Evolutionary conservation across 2,329 filamentous ascomycete genomes (phyloP).

Genomic region (Colletotrichum noveboracense): DNA sequence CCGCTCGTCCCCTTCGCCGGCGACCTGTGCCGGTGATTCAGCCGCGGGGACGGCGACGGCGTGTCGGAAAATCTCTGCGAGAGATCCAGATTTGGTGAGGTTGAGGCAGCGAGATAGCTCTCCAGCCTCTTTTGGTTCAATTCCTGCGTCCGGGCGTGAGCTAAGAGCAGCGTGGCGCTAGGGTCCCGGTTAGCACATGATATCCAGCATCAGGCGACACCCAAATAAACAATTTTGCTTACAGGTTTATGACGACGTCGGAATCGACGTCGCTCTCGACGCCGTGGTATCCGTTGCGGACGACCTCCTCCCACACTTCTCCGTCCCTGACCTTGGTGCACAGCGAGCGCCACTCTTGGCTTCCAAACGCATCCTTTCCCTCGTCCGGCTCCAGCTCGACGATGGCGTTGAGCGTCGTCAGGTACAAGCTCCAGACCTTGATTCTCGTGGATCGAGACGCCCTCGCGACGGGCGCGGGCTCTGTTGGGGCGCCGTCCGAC

Average conservation of each 20-base stretch:
- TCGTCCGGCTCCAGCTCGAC: constrained; percentile 89
- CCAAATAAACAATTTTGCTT: constrained; percentile 35
- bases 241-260: constrained; percentile 92
- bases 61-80: constrained; percentile 63
- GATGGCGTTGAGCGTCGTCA: constrained; percentile 91
- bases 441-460: constrained; percentile 84
- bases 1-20: constrained; percentile 61
- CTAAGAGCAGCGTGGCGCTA: constrained; percentile 87
- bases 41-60: constrained; percentile 38
- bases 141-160: constrained; percentile 84
- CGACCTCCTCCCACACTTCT: constrained; percentile 92
- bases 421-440: constrained; percentile 97
- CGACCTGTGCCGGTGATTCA: constrained; percentile 45
- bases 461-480: constrained; percentile 76
- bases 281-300: constrained; percentile 85
- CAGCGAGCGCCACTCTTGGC: constrained; percentile 81
- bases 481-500: constrained; percentile 48
- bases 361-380: constrained; percentile 87
- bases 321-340: constrained; percentile 87
- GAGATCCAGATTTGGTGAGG: constrained; percentile 75
- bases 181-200: constrained; percentile 18
- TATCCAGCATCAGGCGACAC: neutral
- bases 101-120: constrained; percentile 82
- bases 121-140: constrained; percentile 89
- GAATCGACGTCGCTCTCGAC: constrained; percentile 90